Base-by-base conservation (phyloP, 352 stramenopile species). In the Phytophthora pisi region DNA sequence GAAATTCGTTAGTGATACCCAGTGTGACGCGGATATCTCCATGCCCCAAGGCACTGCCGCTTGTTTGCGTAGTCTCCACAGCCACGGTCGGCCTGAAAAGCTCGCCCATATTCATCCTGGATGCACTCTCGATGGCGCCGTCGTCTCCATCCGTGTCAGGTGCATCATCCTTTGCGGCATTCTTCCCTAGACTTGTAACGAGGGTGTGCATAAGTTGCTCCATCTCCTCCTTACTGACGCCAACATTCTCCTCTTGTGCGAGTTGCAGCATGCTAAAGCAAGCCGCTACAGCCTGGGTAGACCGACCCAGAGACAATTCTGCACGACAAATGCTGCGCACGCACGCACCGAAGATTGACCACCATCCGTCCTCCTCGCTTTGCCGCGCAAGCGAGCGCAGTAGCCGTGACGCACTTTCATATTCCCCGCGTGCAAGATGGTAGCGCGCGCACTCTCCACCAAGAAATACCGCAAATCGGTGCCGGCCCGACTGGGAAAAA, bases 291-390 rank as follows among this genome's bases (percentile, higher is more conserved):
- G 84, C 77, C 56, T 91, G 78, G 4, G 80, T 73, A 4, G 78
- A 78, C 13, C 80, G 77, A 9, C 82, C 82, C 2, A 90, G 66
- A 15, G 75, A 74, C 11, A 93, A 53, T 51, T 93, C 82, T 5
- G 79, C 64, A 18, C 73, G 75, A 59, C 82, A 92, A 45, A 93
- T 88, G 50, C 71, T 68, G 2, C 68, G 78, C 9, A 89, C 73
- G 51, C 72, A 88, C 49, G 77, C 76, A 31, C 70, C 72, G 57
- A 87, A 81, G 11, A 93, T 83, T 2, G 24, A 34, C 77, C 79
- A 91, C 87, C 87, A 95, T 10, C 89, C 86, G 66, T 95, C 87
- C 66, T 90, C 81, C 55, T 92, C 75, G 45, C 81, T 90, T 68
- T 92, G 87, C 4, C 82, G 78, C 8, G 83, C 78, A 8, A 92